phyloP scores from a whole-genome alignment of 208 protist species.

The Polymyxa betae region DNA sequence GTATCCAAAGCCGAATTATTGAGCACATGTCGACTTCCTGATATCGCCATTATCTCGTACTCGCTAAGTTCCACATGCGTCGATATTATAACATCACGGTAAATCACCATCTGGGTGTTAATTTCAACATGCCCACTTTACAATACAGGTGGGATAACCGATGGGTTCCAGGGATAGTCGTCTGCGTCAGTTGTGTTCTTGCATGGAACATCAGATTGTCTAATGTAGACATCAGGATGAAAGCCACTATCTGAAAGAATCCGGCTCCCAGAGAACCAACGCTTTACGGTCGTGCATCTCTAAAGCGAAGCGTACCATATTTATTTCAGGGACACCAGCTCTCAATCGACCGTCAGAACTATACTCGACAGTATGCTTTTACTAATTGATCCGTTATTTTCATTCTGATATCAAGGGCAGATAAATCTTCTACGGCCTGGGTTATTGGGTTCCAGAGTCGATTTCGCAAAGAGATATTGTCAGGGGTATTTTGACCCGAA shows the following conservation, averaged over 20 bases:
- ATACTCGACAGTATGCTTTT: slow-evolving; percentile 27
- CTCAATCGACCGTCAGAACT: neutral
- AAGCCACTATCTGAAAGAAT: slow-evolving; percentile 30
- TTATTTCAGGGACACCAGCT: slow-evolving; percentile 1
- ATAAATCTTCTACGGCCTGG: neutral
- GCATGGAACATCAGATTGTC: neutral
- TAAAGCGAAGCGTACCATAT: neutral
- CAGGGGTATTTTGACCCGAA: neutral
- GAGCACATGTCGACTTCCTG: neutral
- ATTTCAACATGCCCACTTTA: no score
- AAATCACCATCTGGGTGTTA: no score
- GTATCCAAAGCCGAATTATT: neutral
- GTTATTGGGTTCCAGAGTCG: neutral
- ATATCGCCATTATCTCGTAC: neutral
- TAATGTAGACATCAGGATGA: neutral
- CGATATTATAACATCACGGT: neutral
- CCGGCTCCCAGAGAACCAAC: neutral
- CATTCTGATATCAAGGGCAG: neutral
- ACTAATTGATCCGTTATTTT: neutral
- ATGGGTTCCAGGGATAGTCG: neutral
- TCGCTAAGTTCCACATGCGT: neutral
- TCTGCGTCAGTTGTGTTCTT: neutral
- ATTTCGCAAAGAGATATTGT: slow-evolving; percentile 42
- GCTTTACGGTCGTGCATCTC: neutral
- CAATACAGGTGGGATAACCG: slow-evolving; percentile 40